Conservation (phyloP, 768 basidiomycete species). For the Agaricus sinodeliciosus region DNA sequence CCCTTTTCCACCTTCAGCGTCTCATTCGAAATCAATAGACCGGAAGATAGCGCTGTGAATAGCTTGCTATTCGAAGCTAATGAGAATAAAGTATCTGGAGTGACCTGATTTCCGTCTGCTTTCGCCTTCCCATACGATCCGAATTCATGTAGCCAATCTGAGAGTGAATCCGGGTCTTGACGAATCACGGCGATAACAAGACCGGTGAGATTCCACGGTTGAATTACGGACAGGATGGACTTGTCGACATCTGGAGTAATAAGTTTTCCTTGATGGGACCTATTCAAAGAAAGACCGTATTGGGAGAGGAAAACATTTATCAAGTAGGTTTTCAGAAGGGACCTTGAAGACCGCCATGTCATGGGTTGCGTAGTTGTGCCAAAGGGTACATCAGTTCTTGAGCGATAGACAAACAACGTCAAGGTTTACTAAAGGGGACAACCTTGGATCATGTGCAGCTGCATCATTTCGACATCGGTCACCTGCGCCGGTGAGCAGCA, state of each 20-base stretch:
- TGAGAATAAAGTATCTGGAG: slow-evolving; percentile 36
- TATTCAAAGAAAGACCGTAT: no score
- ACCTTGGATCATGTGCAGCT: no score
- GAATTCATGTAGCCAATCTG: slow-evolving; percentile 32
- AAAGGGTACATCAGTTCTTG: no score
- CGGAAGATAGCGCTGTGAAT: slow-evolving; percentile 30
- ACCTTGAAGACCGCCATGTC: no score
- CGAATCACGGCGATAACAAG: slow-evolving; percentile 33
- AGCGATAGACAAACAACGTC: no score
- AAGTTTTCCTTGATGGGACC: neutral
- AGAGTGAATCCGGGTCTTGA: slow-evolving; percentile 20
- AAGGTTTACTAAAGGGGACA: no score
- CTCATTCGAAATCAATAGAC: slow-evolving; percentile 31
- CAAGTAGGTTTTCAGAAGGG: no score
- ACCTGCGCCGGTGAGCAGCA: no score
- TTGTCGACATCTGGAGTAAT: slow-evolving; percentile 21
- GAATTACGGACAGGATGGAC: slow-evolving; percentile 21
- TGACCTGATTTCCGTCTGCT: slow-evolving; percentile 27
- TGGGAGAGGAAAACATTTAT: no score
- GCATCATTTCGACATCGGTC: no score
- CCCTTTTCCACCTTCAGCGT: slow-evolving; percentile 23
- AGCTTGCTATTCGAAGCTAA: slow-evolving; percentile 41
- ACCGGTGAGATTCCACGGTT: slow-evolving; percentile 32
- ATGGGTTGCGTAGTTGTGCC: no score
- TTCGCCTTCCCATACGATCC: slow-evolving; percentile 30